Evolutionary conservation across 768 basidiomycete genomes (phyloP).

Genomic region (Pulveroboletus sp.): DNA sequence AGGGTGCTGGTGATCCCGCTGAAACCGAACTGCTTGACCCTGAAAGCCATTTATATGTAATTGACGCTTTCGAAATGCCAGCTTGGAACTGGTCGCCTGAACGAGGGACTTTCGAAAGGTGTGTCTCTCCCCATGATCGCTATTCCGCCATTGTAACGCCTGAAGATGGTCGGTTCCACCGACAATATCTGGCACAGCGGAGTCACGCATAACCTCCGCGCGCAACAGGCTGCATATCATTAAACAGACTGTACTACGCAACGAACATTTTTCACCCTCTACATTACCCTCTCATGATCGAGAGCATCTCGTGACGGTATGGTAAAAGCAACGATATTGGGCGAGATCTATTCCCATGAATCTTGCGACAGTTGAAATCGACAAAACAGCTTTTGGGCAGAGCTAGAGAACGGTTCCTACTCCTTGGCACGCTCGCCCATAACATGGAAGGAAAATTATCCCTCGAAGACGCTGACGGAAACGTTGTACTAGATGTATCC

Average conservation of each 20-base stretch:
- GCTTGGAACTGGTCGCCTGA: constrained; percentile 88
- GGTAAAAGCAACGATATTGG: constrained; percentile 23
- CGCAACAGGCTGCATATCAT: constrained; percentile 89
- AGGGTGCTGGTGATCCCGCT: constrained; percentile 43
- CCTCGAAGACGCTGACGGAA: constrained; percentile 91
- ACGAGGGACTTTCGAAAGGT: constrained; percentile 88
- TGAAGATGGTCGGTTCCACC: constrained; percentile 47
- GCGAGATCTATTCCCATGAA: constrained; percentile 17
- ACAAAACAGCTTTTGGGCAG: constrained; percentile 95
- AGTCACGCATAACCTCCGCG: constrained; percentile 74
- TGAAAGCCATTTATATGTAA: constrained; percentile 75
- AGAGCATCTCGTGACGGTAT: constrained; percentile 82
- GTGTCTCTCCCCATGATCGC: constrained; percentile 15
- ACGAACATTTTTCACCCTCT: constrained; percentile 97
- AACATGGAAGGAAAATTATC: constrained; percentile 89
- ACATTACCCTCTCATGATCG: constrained; percentile 88
- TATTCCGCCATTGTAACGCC: constrained; percentile 9
- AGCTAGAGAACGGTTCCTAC: constrained; percentile 83
- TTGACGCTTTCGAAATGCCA: constrained; percentile 96
- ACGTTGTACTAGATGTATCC: constrained; percentile 84
- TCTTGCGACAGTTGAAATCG: constrained; percentile 68
- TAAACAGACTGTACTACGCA: constrained; percentile 88
- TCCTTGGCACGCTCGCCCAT: constrained; percentile 89
- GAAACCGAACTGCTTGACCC: constrained; percentile 73
- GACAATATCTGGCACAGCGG: constrained; percentile 79